Percentiles rank a stretch among this genome's conserved stretches.
Evolutionary conservation across 2,329 filamentous ascomycete genomes (phyloP).

Genomic region (Hypomyces perniciosus): DNA sequence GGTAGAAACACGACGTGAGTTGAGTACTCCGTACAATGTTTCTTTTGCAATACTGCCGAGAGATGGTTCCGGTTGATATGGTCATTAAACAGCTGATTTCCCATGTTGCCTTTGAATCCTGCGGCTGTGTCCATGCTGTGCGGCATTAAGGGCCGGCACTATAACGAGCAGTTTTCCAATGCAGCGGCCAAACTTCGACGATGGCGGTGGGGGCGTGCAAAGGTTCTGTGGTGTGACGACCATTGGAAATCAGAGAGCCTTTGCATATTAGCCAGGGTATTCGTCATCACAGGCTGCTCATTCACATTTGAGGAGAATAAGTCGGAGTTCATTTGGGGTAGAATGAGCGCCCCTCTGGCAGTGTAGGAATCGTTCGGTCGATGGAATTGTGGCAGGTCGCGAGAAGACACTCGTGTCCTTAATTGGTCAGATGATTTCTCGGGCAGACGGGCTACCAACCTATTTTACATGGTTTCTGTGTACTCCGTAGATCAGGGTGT

Average conservation of each 20-base stretch:
- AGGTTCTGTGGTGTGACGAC: background rate
- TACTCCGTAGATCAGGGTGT: background rate
- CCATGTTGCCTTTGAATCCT: conserved; percentile 3
- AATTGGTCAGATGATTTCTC: background rate
- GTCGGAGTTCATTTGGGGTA: background rate
- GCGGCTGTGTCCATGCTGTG: conserved; percentile 1
- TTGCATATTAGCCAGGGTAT: background rate
- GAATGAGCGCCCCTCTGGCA: conserved; percentile 1
- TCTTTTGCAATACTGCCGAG: no score
- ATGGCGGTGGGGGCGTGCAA: background rate
- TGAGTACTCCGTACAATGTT: no score
- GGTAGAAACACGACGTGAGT: no score
- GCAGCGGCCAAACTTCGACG: background rate
- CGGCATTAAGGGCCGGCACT: background rate
- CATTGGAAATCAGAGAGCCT: conserved; percentile 4
- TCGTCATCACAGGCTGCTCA: background rate
- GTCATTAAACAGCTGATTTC: background rate
- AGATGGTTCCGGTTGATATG: background rate
- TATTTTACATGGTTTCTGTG: background rate
- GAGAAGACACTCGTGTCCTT: background rate
- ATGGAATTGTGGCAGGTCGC: background rate
- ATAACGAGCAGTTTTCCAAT: background rate
- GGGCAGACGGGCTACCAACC: background rate
- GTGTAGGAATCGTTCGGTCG: background rate
- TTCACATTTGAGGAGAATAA: background rate